Evolutionary conservation across 2,329 filamentous ascomycete genomes (phyloP), one percentile per base, ranked within the genome.

Genomic region (Neocatenulostroma microsporum): DNA sequence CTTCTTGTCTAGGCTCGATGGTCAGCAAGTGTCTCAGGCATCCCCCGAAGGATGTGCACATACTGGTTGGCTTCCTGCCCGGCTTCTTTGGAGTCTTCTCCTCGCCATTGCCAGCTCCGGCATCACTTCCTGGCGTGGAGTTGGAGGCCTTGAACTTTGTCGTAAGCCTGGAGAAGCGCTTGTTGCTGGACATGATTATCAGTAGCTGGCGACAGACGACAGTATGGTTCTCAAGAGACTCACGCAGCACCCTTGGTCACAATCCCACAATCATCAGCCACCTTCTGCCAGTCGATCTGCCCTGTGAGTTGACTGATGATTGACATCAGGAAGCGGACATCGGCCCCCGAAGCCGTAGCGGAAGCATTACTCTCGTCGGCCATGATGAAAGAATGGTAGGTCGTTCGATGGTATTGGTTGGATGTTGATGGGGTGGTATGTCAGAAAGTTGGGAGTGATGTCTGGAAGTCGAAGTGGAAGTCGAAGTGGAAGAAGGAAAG

Each of bases 161-260:
- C 10, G 41, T 44, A 13, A 47, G 30, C 21, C 44, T 39, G 21
- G 33, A 38, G 39, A 34, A 47, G 5, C 39, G 38, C 36, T 41
- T 41, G 3, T 30, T 9, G 3, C 40, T 45, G 17, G 5, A 9
- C 26, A 1, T 2, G 15, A 6, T 20, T 17, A 13, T 39, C 23
- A 36, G 34, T n/a, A 3, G 14, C n/a, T n/a, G n/a, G n/a, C n/a
- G n/a, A 19, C 5, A 28, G 14, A 5, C 18, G 18, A 5, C 13
- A 15, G 17, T 5, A 21, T 26, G 8, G 5, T 21, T 10, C 21
- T 15, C 25, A 15, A 32, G 12, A 18, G 8, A 31, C 41, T 33
- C 37, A 42, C 39, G 44, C 38, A 15, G 44, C 44, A 26, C 36
- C 44, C 30, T 40, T 40, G 30, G 39, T 34, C 11, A 30, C 24